Evolutionary conservation across 768 basidiomycete species (phyloP).

Genomic region (Leccinum uliginosum): DNA sequence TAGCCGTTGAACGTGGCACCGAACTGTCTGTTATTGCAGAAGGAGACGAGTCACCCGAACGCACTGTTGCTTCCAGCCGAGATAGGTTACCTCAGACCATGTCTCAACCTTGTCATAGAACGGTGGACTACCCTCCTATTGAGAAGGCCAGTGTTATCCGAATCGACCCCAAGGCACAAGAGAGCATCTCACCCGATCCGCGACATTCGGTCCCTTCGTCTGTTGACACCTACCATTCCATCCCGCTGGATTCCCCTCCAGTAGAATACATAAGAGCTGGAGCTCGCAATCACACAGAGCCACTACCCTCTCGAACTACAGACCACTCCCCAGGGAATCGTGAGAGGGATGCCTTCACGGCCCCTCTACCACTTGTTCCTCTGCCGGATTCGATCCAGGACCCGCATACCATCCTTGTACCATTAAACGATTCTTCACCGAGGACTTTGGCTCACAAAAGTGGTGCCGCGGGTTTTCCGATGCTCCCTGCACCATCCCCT

Average conservation of each 20-base stretch:
- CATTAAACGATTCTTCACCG: constrained; percentile 33
- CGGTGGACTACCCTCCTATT: background rate
- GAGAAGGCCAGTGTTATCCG: background rate
- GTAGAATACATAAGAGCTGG: background rate
- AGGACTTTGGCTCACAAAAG: constrained; percentile 34
- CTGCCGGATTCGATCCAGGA: constrained; percentile 5
- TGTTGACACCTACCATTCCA: constrained; percentile 34
- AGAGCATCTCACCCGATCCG: constrained; percentile 15
- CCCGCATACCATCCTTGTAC: constrained; percentile 28
- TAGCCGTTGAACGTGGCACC: constrained; percentile 30
- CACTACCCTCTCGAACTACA: constrained; percentile 11
- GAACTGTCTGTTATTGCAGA: constrained; percentile 70
- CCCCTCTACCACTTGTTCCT: constrained; percentile 18
- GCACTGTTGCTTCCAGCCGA: constrained; percentile 2
- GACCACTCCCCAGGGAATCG: constrained; percentile 1
- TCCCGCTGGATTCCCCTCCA: constrained; percentile 36
- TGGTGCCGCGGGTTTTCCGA: constrained; percentile 47
- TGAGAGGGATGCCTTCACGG: constrained; percentile 22
- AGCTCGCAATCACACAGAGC: constrained; percentile 15
- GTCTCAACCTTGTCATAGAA: background rate
- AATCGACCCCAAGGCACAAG: constrained; percentile 5
- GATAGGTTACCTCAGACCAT: background rate
- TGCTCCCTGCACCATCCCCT: constrained; percentile 65
- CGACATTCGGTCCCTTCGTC: constrained; percentile 26
- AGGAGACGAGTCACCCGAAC: constrained; percentile 59